phyloP scores from a whole-genome alignment of 2,329 filamentous ascomycete genomes.

The Periconia sp. region DNA sequence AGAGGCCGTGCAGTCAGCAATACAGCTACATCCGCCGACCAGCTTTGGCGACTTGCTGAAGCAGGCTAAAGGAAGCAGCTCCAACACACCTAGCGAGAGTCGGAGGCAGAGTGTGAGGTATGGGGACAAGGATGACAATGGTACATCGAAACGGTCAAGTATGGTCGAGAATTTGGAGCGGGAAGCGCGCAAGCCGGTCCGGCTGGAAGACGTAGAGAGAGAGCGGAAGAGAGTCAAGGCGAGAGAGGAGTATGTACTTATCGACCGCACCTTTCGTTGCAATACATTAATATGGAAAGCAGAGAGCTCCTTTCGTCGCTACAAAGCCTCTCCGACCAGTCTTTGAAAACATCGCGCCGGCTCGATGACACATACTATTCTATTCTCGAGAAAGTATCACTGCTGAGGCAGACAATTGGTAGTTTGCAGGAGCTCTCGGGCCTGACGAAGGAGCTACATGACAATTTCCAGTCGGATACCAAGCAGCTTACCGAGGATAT shows the following conservation, averaged over 20 bases:
- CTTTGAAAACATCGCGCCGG: constrained; percentile 66
- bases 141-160: no score
- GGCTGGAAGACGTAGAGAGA: constrained; percentile 46
- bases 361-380: constrained; percentile 78
- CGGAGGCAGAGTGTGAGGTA: constrained; percentile 34
- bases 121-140: no score
- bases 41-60: constrained; percentile 53
- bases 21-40: constrained; percentile 52
- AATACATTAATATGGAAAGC: constrained; percentile 21
- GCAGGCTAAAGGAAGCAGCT: constrained; percentile 38
- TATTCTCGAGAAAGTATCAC: constrained; percentile 71
- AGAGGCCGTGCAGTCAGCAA: constrained; percentile 52
- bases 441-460: constrained; percentile 64
- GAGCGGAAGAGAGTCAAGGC: constrained; percentile 43
- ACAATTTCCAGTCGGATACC: constrained; percentile 66
- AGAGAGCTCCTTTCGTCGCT: constrained; percentile 50
- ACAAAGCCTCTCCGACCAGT: constrained; percentile 62
- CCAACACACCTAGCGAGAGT: constrained; percentile 35
- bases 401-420: constrained; percentile 68
- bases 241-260: constrained; percentile 43
- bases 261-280: background rate
- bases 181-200: constrained; percentile 35
- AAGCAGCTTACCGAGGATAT: constrained; percentile 66
- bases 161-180: no score
- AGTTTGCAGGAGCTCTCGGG: constrained; percentile 71